Evolutionary conservation across 306 rosid species (phyloP).

Genomic region (Medicago lupulina): DNA sequence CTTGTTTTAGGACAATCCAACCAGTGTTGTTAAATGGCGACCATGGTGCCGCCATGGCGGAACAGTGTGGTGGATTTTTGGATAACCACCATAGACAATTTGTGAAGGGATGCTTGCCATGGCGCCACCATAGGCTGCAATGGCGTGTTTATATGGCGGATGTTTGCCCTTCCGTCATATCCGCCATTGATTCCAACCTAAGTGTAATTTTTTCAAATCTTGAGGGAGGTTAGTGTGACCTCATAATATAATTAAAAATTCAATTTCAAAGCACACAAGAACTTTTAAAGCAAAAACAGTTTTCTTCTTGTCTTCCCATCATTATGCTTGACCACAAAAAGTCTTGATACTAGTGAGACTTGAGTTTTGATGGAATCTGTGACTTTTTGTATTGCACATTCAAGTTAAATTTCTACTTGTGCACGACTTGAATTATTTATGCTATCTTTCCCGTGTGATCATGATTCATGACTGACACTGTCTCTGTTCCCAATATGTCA

Average conservation of each 20-base stretch:
- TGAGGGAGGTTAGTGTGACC: background rate
- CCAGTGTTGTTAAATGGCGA: too few species aligned
- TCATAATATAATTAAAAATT: background rate
- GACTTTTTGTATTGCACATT: background rate
- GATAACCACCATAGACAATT: too few species aligned
- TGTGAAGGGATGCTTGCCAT: too few species aligned
- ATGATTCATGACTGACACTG: background rate
- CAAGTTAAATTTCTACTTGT: constrained; percentile 14
- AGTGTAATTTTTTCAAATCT: constrained; percentile 1
- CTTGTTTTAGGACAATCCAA: background rate
- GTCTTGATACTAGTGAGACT: background rate
- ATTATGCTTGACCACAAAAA: background rate
- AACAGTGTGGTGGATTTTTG: too few species aligned
- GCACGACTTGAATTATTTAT: background rate
- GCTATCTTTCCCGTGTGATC: background rate
- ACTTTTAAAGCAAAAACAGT: background rate
- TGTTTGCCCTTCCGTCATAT: too few species aligned
- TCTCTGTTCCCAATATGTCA: constrained; percentile 1
- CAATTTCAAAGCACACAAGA: background rate
- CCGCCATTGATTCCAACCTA: background rate
- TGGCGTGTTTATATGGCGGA: too few species aligned
- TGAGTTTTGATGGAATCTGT: constrained; percentile 12
- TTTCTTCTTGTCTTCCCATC: background rate
- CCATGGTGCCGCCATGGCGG: too few species aligned
- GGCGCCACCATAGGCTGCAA: too few species aligned